Percentiles rank a stretch among this genome's conserved stretches.
phyloP scores from a whole-genome alignment of 108 stramenopile genomes.

The Fragilaria crotonensis region DNA sequence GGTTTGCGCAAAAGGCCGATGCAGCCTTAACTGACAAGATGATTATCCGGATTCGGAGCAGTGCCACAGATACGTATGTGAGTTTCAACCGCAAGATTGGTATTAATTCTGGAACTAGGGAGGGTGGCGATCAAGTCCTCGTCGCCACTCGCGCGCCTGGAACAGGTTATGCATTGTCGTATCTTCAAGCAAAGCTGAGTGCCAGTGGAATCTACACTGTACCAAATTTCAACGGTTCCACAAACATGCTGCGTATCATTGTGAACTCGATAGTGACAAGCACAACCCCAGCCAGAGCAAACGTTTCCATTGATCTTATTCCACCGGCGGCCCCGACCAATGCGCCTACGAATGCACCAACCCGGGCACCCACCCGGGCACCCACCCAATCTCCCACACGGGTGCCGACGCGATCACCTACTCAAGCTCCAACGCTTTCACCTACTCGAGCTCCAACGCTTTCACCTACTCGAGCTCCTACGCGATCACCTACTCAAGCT shows the following conservation, averaged over 20 bases:
- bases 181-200: not conserved
- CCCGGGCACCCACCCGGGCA: not conserved
- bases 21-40: not conserved
- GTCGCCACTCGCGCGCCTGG: not conserved
- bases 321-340: not conserved
- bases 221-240: conserved; percentile 10
- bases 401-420: no score
- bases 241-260: not conserved
- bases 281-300: not conserved
- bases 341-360: not conserved
- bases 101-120: conserved; percentile 8
- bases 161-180: not conserved
- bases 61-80: not conserved
- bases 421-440: no score
- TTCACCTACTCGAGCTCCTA: no score
- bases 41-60: not conserved
- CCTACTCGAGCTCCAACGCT: no score
- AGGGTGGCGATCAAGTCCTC: conserved; percentile 5
- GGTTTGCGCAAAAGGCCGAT: not conserved
- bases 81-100: conserved; percentile 7
- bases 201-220: not conserved
- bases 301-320: not conserved
- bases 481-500: no score
- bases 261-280: not conserved
- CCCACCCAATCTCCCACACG: not conserved